phyloP scores from a whole-genome alignment of 2,329 filamentous ascomycete genomes.

The Boeremia lycopersici region DNA sequence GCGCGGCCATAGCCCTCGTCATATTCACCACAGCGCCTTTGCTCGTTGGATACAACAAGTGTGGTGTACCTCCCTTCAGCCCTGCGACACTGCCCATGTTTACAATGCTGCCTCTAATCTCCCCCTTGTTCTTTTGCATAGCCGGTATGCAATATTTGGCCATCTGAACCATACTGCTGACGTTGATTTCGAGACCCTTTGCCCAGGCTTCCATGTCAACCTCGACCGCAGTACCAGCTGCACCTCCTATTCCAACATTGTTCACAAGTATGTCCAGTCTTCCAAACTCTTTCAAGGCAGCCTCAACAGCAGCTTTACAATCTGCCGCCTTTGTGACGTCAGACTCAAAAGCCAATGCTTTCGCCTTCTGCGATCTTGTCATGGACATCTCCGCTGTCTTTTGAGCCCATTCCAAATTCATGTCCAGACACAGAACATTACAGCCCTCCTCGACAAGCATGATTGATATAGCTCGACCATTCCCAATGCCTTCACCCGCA shows the following conservation, averaged over 20 bases:
- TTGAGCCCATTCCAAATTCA: slow-evolving; percentile 56
- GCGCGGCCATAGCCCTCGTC: slow-evolving; percentile 62
- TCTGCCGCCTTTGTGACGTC: slow-evolving; percentile 63
- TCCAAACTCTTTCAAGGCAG: slow-evolving; percentile 58
- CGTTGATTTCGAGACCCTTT: slow-evolving; percentile 64
- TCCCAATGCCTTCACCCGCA: slow-evolving; percentile 63
- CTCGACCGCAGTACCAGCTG: slow-evolving; percentile 63
- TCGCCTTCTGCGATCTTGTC: slow-evolving; percentile 3
- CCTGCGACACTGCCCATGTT: slow-evolving; percentile 70
- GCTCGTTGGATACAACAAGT: slow-evolving; percentile 59
- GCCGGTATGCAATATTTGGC: slow-evolving; percentile 65
- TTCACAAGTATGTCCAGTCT: slow-evolving; percentile 68
- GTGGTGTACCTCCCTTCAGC: slow-evolving; percentile 59
- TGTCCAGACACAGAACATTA: slow-evolving; percentile 64
- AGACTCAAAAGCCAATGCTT: slow-evolving; percentile 52
- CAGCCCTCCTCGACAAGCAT: slow-evolving; percentile 65
- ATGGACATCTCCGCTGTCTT: slow-evolving; percentile 61
- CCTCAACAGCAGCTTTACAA: slow-evolving; percentile 53
- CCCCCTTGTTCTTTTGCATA: slow-evolving; percentile 61
- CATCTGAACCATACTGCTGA: slow-evolving; percentile 70
- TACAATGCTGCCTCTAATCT: slow-evolving; percentile 58
- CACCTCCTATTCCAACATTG: slow-evolving; percentile 67
- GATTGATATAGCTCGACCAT: slow-evolving; percentile 64
- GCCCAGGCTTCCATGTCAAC: slow-evolving; percentile 66
- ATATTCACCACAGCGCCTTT: slow-evolving; percentile 63